Evolutionary conservation across 2,329 filamentous ascomycete genomes (phyloP), one percentile per base, ranked within the genome.

Genomic region (Monilinia fructicola): DNA sequence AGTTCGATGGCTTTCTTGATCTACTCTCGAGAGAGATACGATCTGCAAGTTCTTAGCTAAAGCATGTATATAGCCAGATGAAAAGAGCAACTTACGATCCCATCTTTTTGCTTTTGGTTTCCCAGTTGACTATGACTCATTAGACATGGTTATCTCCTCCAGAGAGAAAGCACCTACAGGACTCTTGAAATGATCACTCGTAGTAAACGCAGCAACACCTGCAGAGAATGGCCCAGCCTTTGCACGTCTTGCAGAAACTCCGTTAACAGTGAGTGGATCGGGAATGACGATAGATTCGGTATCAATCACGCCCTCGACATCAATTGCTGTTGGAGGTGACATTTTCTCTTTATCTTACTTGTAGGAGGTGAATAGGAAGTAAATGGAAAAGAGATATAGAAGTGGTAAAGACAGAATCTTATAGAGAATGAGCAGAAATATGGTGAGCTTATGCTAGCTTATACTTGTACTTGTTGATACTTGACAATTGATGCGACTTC

Each of bases 171-270:
- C 28, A 75, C 85, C 73, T 78, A 91, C 88, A 65, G 86, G 83
- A 63, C 87, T 87, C 79, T 95, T 95, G 79, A 96, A 97, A 81
- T 90, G 87, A 73, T 93, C 90, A 77, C 91, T 91, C 77, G 89
- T 88, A 2, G 90, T 89, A 61, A 85, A 84, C 12, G 92, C 91
- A 42, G 93, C 94, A 56, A 92, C 85, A 48, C 90, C 90, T 23
- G 88, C 91, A 69, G 90, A 82, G 50, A 95, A 81, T 73, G 86
- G 87, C 3, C 89, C 90, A n/a, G 86, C 84, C 74, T 90, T 91
- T 69, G 84, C 84, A 59, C 94, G 85, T 71, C 90, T 83, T 50
- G 85, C 86, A 64, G 84, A 78, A 66, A 96, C 87, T 68, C 86
- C 86, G 72, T 88, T 84, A 75, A 92, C 78, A 54, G 87, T 88